Evolutionary conservation across 495 filamentous ascomycete species (phyloP), one percentile per base, ranked within the genome.

Genomic region (Tuber indicum): DNA sequence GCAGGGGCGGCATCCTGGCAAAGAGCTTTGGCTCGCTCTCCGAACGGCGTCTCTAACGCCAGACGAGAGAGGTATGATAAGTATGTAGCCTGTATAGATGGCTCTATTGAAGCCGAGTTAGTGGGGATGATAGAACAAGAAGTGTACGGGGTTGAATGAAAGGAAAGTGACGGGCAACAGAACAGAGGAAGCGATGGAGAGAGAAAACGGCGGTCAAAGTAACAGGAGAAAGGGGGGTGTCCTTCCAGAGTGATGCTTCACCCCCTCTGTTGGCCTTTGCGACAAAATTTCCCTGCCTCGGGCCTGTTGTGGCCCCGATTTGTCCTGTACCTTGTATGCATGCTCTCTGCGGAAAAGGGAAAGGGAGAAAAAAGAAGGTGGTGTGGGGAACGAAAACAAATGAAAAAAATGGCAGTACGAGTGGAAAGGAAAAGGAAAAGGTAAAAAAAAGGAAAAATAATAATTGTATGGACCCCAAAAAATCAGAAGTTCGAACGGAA

Each of bases 1-100:
- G 62, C 78, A 80, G 78, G 78, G 78, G 78, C 78, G 72, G 47
- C 77, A 80, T 80, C 78, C 78, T 79, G 19, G 78, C 70, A 66
- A 66, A 32, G 58, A 66, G 10, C 32, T 66, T 66, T 66, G 58
- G 26, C 58, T 66, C 32, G 58, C 58, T 66, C 58, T 66, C 26
- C 58, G 26, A 26, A 36, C 58, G 26, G 58, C 58, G 58, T 36
- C 58, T 32, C 1, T 66, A 26, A 66, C 36, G 58, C 58, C 58
- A 36, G 58, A 36, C 58, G 58, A 66, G 58, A 66, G 58, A 66
- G 58, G 58, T 17, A 36, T 3, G 14, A 66, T 32, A 36, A 36
- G 58, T 66, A 66, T 66, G 58, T 16, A 66, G 58, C 14, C 26
- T 7, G 58, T 66, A 17, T 36, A 66, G 58, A 66, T 36, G 58